These are phyloP conservation scores for Millerago galiae DNA, from an alignment of 805 yeast genomes.

Conservation along the genomic window DNA sequence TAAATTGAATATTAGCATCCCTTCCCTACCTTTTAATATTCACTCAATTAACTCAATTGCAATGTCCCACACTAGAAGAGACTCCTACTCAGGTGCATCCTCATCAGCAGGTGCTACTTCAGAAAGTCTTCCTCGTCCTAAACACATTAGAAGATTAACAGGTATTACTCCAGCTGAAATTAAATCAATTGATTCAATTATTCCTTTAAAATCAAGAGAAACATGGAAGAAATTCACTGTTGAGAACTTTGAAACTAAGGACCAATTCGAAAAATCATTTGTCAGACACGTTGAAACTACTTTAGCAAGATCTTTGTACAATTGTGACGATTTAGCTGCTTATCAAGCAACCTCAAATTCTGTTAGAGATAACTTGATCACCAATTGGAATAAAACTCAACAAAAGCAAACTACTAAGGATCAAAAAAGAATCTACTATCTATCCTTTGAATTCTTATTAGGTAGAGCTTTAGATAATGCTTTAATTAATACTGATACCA, in stretches of 20 bases:
- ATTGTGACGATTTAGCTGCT: constrained; percentile 89
- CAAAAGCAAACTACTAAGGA: constrained; percentile 80
- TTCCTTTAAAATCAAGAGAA: constrained; percentile 72
- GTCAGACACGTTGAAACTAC: constrained; percentile 87
- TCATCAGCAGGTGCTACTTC: constrained; percentile 7
- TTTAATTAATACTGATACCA: constrained; percentile 68
- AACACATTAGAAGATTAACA: constrained; percentile 70
- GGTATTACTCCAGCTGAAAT: constrained; percentile 91
- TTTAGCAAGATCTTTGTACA: constrained; percentile 85
- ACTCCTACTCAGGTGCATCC: constrained; percentile 8
- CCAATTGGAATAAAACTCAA: constrained; percentile 92
- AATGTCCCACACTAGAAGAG: constrained; percentile 11
- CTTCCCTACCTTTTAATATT: background rate
- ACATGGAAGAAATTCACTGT: constrained; percentile 71
- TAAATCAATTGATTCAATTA: constrained; percentile 70
- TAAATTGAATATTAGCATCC: no score
- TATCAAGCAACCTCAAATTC: constrained; percentile 82
- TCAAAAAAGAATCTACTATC: constrained; percentile 79
- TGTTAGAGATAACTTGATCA: constrained; percentile 69
- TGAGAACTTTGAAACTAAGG: constrained; percentile 38
- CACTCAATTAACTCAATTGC: background rate
- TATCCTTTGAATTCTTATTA: constrained; percentile 86
- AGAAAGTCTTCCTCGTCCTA: constrained; percentile 27
- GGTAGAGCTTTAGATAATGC: constrained; percentile 96
- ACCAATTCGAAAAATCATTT: constrained; percentile 59